These are phyloP conservation scores for Rutstroemia sp. DNA, from an alignment of 2,329 filamentous ascomycete species.

Conservation along the genomic window DNA sequence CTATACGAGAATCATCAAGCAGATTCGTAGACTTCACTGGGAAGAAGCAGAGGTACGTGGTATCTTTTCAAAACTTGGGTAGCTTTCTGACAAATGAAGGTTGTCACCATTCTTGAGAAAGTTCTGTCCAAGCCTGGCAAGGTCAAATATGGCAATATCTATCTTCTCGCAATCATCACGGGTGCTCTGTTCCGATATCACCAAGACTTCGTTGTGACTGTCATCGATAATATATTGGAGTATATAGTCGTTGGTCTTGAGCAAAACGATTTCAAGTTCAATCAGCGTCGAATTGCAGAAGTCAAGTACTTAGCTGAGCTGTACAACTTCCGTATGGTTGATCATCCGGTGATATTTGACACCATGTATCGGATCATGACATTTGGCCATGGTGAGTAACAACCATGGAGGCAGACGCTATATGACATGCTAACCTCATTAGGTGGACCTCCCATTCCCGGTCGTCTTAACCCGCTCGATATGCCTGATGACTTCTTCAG, in stretches of 20 bases:
- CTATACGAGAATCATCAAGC: slow-evolving; percentile 87
- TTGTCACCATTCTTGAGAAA: slow-evolving; percentile 50
- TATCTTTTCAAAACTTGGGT: background rate
- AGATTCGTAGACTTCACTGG: slow-evolving; percentile 94
- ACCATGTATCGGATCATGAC: slow-evolving; percentile 90
- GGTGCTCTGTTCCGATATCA: slow-evolving; percentile 89
- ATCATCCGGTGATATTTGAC: slow-evolving; percentile 92
- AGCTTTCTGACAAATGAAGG: slow-evolving; percentile 14
- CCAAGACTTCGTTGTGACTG: slow-evolving; percentile 79
- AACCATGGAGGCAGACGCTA: background rate
- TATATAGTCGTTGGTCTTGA: slow-evolving; percentile 83
- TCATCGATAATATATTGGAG: slow-evolving; percentile 88
- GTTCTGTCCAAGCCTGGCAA: slow-evolving; percentile 95
- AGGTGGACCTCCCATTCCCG: slow-evolving; percentile 73
- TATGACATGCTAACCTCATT: slow-evolving; percentile 23
- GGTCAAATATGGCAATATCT: slow-evolving; percentile 95
- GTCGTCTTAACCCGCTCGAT: slow-evolving; percentile 70
- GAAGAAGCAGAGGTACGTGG: slow-evolving; percentile 70
- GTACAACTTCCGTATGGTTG: slow-evolving; percentile 95
- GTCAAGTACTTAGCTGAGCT: slow-evolving; percentile 95
- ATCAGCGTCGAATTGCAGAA: slow-evolving; percentile 88
- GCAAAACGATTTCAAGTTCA: slow-evolving; percentile 95
- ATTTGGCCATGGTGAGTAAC: slow-evolving; percentile 61
- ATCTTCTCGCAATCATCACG: slow-evolving; percentile 83
- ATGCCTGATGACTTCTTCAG: slow-evolving; percentile 93